These are phyloP conservation scores for Candida sp. DNA, from an alignment of 1,139 yeast species.

Conservation along the genomic window DNA sequence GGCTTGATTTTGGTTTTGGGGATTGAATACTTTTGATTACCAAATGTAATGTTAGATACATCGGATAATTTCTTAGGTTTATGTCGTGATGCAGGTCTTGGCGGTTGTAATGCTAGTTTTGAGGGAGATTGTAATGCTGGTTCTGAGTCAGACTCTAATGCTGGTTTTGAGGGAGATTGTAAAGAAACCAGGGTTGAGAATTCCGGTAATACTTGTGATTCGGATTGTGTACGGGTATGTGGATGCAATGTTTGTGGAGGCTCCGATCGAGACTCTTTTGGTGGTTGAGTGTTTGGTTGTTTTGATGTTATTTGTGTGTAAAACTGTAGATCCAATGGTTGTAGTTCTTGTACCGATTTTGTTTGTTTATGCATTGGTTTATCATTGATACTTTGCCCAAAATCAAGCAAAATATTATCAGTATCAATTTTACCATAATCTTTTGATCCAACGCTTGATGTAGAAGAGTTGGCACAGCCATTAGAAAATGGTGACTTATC, in stretches of 20 bases:
- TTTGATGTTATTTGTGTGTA: background rate
- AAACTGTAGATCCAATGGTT: background rate
- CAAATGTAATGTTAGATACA: constrained; percentile 20
- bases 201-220: background rate
- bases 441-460: background rate
- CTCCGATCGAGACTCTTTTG: background rate
- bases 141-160: background rate
- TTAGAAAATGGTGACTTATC: background rate
- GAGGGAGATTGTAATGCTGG: background rate
- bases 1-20: constrained; percentile 31
- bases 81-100: background rate
- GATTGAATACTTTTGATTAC: constrained; percentile 16
- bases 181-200: too few relatives aligned
- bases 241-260: background rate
- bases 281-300: background rate
- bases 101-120: background rate
- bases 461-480: background rate
- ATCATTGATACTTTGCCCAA: background rate
- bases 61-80: constrained; percentile 12
- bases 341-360: background rate
- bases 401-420: background rate
- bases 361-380: background rate
- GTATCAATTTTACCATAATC: background rate
- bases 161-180: background rate
- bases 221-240: background rate